Percentiles rank a stretch among this genome's conserved stretches.
Conservation (phyloP, 2,329 filamentous ascomycete genomes). For the Chrysoporthe austroafricana region DNA sequence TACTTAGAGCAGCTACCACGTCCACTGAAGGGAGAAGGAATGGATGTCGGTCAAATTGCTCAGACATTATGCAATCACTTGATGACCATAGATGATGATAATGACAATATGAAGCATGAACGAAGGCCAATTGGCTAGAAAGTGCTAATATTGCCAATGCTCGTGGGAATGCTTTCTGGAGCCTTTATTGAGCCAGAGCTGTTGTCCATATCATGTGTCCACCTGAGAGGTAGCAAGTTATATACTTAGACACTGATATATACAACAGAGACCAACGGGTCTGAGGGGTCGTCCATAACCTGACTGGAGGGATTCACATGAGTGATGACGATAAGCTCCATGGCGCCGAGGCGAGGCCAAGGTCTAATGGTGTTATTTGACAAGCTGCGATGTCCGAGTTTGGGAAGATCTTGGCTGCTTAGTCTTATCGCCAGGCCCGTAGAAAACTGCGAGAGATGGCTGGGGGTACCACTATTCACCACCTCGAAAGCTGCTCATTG, state of each 20-base stretch:
- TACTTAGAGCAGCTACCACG: slow-evolving; percentile 64
- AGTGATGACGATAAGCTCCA: slow-evolving; percentile 23
- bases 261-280: background rate
- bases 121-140: background rate
- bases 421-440: slow-evolving; percentile 9
- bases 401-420: slow-evolving; percentile 3
- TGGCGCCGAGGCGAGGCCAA: slow-evolving; percentile 28
- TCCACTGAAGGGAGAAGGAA: slow-evolving; percentile 65
- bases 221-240: slow-evolving; percentile 21
- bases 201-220: slow-evolving; percentile 11
- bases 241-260: slow-evolving; percentile 8
- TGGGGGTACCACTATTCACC: no score
- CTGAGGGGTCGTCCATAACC: background rate
- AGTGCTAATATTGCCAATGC: background rate
- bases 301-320: background rate
- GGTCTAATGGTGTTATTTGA: slow-evolving; percentile 3
- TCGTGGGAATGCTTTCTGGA: background rate
- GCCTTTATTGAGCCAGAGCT: background rate
- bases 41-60: slow-evolving; percentile 57
- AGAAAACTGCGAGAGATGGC: background rate
- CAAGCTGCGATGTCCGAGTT: slow-evolving; percentile 14
- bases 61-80: slow-evolving; percentile 43
- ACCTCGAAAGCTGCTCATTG: slow-evolving; percentile 1
- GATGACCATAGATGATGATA: slow-evolving; percentile 17
- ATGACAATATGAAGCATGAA: background rate